Conservation (phyloP, 2,329 filamentous ascomycete species). For the Didymella pomorum region DNA sequence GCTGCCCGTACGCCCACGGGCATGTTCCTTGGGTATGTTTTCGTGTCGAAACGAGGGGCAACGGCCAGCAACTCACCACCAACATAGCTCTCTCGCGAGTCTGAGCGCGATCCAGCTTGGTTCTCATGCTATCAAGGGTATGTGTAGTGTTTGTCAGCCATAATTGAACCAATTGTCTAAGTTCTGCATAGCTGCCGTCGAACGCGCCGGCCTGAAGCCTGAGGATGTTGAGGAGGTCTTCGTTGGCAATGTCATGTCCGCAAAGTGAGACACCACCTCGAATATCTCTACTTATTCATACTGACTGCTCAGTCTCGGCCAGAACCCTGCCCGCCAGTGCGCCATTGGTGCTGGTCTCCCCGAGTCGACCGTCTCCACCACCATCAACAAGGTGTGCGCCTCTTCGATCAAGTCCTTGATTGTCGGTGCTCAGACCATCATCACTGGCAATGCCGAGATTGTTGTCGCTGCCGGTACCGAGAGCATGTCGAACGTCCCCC, state of each 20-base stretch:
- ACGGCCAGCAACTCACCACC: slow-evolving; percentile 25
- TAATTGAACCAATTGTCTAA: slow-evolving; percentile 31
- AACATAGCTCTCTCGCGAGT: slow-evolving; percentile 80
- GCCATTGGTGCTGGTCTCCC: slow-evolving; percentile 87
- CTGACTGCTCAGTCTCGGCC: slow-evolving; percentile 74
- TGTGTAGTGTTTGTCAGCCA: slow-evolving; percentile 24
- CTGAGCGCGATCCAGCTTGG: slow-evolving; percentile 87
- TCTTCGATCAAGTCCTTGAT: slow-evolving; percentile 94
- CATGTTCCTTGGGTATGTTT: slow-evolving; percentile 85
- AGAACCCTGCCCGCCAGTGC: slow-evolving; percentile 95
- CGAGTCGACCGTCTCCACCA: slow-evolving; percentile 82
- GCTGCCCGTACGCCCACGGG: slow-evolving; percentile 89
- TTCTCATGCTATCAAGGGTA: slow-evolving; percentile 91
- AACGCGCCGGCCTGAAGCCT: slow-evolving; percentile 85
- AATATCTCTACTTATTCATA: not conserved
- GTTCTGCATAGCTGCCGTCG: slow-evolving; percentile 69
- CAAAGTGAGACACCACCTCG: slow-evolving; percentile 70
- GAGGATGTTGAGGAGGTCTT: slow-evolving; percentile 95
- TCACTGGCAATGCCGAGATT: slow-evolving; percentile 91
- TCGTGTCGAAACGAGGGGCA: slow-evolving; percentile 30
- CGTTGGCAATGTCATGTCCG: slow-evolving; percentile 97
- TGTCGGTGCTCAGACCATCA: slow-evolving; percentile 94
- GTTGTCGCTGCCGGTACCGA: slow-evolving; percentile 94
- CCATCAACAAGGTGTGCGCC: slow-evolving; percentile 99
- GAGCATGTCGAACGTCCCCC: slow-evolving; percentile 97